Evolutionary conservation across 2,329 filamentous ascomycete species (phyloP).

Genomic region (Colletotrichum liaoningense): DNA sequence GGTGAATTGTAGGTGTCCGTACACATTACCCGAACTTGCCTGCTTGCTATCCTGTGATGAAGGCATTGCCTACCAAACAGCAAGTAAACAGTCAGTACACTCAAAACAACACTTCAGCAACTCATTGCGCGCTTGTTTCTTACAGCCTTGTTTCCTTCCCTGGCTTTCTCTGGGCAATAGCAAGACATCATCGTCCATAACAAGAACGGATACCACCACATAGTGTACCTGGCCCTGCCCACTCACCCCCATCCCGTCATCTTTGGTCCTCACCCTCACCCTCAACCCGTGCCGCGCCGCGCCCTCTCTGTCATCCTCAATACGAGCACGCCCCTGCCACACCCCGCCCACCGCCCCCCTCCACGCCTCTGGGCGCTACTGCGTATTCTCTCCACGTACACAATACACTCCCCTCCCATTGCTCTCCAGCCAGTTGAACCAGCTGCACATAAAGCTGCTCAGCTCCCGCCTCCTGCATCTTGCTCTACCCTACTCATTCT

Average conservation of each 20-base stretch:
- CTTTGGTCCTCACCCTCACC: constrained; percentile 19
- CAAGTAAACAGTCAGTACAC: neutral
- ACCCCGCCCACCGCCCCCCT: constrained; percentile 33
- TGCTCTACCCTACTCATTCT: constrained; percentile 23
- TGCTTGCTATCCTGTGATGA: neutral
- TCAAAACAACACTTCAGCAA: neutral
- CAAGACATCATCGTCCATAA: constrained; percentile 2
- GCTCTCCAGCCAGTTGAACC: constrained; percentile 11
- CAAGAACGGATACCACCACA: neutral
- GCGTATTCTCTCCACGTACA: constrained; percentile 35
- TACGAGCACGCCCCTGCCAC: constrained; percentile 35
- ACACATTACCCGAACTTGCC: neutral
- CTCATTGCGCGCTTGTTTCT: neutral
- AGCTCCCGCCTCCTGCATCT: constrained; percentile 36
- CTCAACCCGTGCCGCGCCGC: constrained; percentile 13
- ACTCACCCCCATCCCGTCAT: neutral
- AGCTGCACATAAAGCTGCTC: constrained; percentile 39
- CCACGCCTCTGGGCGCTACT: constrained; percentile 32
- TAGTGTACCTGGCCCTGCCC: neutral
- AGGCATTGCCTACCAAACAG: neutral
- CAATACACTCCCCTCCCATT: constrained; percentile 34
- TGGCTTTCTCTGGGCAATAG: neutral
- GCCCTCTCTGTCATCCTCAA: constrained; percentile 25
- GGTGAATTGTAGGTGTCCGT: neutral
- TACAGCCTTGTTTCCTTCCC: constrained; percentile 10